These are phyloP conservation scores for Theobroma grandiflorum DNA, from an alignment of 441 rosid species.

Conservation along the genomic window DNA sequence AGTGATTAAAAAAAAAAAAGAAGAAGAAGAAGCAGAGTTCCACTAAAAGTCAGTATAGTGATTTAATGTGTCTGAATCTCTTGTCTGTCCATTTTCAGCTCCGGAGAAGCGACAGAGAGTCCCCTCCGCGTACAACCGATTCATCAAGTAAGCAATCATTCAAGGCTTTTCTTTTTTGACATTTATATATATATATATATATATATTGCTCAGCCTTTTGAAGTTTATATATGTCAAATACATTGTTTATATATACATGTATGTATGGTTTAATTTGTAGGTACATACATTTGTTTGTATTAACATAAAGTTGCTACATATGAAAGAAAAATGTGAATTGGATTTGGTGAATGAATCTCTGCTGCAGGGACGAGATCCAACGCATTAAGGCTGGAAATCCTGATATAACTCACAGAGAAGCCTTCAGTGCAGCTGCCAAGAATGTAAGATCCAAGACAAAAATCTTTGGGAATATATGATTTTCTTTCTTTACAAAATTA, in stretches of 20 bases:
- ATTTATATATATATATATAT: not conserved
- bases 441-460: constrained; percentile 43
- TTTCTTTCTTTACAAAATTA: constrained; percentile 45
- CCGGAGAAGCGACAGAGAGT: constrained; percentile 61
- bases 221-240: not conserved
- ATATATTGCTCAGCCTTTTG: no score
- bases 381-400: constrained; percentile 64
- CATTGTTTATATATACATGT: not conserved
- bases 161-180: not conserved
- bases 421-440: constrained; percentile 66
- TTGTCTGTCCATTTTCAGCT: constrained; percentile 44
- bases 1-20: not conserved
- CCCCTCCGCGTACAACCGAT: constrained; percentile 62
- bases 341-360: constrained; percentile 20
- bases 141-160: constrained; percentile 53
- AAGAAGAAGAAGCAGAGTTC: not conserved
- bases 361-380: constrained; percentile 61
- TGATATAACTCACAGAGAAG: constrained; percentile 60
- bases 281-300: no score
- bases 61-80: constrained; percentile 30
- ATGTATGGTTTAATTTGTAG: not conserved
- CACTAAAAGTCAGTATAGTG: constrained; percentile 29
- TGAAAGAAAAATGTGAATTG: not conserved
- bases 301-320: not conserved
- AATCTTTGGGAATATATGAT: constrained; percentile 15